These are phyloP conservation scores for Penicillium salamii DNA, from an alignment of 495 filamentous ascomycete genomes.

Conservation along the genomic window DNA sequence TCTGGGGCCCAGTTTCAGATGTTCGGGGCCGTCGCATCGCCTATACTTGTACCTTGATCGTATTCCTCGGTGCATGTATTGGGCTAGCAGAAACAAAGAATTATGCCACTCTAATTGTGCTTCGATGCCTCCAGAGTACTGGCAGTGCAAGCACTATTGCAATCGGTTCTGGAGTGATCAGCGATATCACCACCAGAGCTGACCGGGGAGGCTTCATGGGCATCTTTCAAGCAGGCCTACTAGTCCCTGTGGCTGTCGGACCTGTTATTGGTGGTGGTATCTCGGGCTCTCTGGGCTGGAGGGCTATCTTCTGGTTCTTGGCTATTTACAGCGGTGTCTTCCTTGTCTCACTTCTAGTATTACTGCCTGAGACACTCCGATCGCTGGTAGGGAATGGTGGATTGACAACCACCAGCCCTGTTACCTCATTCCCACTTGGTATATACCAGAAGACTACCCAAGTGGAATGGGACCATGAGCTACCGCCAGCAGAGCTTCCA, in stretches of 20 bases:
- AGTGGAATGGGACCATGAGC: too few species aligned
- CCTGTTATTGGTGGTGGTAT: conserved; percentile 56
- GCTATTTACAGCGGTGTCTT: conserved; percentile 30
- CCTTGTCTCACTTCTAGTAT: background rate
- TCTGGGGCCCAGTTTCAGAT: conserved; percentile 53
- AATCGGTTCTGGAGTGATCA: conserved; percentile 55
- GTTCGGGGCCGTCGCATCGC: conserved; percentile 44
- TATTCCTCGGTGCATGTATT: conserved; percentile 48
- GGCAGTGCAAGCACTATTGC: conserved; percentile 54
- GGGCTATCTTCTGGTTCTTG: conserved; percentile 57
- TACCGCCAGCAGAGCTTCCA: too few species aligned
- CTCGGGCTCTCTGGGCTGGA: conserved; percentile 52
- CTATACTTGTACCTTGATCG: conserved; percentile 44
- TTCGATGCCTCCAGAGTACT: conserved; percentile 49
- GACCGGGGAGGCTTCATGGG: conserved; percentile 57
- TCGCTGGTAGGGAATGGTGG: too few species aligned
- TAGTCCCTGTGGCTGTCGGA: conserved; percentile 48
- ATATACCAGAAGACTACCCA: too few species aligned
- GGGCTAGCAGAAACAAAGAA: conserved; percentile 45
- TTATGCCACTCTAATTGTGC: conserved; percentile 44
- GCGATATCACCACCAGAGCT: conserved; percentile 50
- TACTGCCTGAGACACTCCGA: background rate
- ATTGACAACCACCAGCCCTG: too few species aligned
- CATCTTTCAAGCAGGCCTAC: conserved; percentile 47
- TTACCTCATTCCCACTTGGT: too few species aligned